These are phyloP conservation scores for Lizonia empirigonia DNA, from an alignment of 2,329 filamentous ascomycete species.

Conservation along the genomic window DNA sequence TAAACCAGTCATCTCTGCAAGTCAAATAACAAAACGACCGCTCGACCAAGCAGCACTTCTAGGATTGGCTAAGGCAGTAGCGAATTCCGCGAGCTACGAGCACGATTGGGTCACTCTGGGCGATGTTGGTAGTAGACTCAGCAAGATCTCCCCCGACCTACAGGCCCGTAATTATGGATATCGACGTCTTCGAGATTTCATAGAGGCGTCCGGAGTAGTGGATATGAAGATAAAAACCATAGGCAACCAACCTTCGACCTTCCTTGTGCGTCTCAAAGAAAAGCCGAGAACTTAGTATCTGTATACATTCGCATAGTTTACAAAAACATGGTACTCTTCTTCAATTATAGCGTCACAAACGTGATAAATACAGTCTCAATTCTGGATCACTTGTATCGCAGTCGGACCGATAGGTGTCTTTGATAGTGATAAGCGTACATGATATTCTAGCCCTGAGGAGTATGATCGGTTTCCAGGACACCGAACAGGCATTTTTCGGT, in stretches of 20 bases:
- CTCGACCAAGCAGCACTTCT: conserved; percentile 24
- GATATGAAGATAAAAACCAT: conserved; percentile 12
- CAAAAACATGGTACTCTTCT: too few species aligned
- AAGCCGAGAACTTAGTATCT: too few species aligned
- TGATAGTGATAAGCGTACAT: too few species aligned
- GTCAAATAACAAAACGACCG: neutral
- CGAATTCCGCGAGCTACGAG: conserved; percentile 16
- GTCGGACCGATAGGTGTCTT: too few species aligned
- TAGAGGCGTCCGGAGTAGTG: conserved; percentile 18
- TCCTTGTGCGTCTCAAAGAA: too few species aligned
- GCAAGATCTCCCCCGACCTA: conserved; percentile 30
- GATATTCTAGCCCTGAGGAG: too few species aligned
- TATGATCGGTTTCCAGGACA: too few species aligned
- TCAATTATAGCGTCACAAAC: too few species aligned
- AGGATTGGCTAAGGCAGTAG: conserved; percentile 7
- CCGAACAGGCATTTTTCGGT: too few species aligned
- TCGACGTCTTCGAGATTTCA: conserved; percentile 17
- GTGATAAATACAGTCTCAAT: too few species aligned
- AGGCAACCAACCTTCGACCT: neutral
- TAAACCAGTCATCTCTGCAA: neutral
- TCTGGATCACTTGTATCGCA: too few species aligned
- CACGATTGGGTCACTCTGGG: conserved; percentile 34
- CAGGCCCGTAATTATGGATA: conserved; percentile 38
- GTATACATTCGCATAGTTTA: too few species aligned
- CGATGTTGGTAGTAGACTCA: conserved; percentile 27